A percentile compares a stretch with the other conserved stretches of the same genome.
Conservation (phyloP, 371 early-diverging fungal genomes). For the Basidiobolus meristosporus region DNA sequence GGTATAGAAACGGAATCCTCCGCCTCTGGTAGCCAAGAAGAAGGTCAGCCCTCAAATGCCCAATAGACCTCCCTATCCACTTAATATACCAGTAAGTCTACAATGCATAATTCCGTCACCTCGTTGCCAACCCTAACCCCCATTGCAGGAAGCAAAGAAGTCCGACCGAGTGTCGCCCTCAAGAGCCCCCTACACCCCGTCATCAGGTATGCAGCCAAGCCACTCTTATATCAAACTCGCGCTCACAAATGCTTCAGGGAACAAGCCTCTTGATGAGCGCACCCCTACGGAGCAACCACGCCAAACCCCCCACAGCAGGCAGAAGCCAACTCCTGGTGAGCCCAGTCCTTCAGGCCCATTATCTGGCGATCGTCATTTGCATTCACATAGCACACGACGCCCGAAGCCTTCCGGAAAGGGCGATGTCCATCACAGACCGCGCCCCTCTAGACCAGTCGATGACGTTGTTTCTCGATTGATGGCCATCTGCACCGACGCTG, state of each 20-base stretch:
- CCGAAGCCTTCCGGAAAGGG: background rate
- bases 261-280: too few species aligned
- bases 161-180: too few species aligned
- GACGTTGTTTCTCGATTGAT: constrained; percentile 71
- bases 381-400: constrained; percentile 6
- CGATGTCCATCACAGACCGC: constrained; percentile 1
- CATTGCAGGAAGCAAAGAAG: too few species aligned
- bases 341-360: constrained; percentile 8
- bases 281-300: too few species aligned
- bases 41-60: background rate
- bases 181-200: too few species aligned
- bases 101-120: too few species aligned
- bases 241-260: too few species aligned
- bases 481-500: constrained; percentile 76
- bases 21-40: constrained; percentile 5
- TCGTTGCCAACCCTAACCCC: too few species aligned
- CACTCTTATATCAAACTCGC: too few species aligned
- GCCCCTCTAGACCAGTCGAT: constrained; percentile 10
- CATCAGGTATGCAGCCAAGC: too few species aligned
- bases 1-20: constrained; percentile 5
- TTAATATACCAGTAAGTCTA: background rate
- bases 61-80: constrained; percentile 2
- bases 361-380: constrained; percentile 4
- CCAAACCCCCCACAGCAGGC: background rate
- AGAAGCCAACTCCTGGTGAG: constrained; percentile 6